Evolutionary conservation across 148 eudicot genomes (phyloP).

Genomic region (Silene uniflora): DNA sequence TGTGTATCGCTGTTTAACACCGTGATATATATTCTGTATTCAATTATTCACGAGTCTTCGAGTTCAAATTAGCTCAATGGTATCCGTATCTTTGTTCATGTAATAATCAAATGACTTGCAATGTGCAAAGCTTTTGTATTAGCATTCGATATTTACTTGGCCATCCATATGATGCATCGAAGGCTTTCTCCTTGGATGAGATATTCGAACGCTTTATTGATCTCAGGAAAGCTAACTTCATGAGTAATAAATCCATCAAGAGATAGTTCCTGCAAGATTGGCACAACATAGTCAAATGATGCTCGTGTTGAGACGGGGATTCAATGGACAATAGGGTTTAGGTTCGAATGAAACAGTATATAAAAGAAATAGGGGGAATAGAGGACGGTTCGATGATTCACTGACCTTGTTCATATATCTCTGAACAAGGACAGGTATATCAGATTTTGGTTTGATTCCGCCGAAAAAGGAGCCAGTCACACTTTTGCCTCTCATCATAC

Average conservation of each 20-base stretch:
- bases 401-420: conserved; percentile 46
- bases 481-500: conserved; percentile 38
- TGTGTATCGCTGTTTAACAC: too few species aligned
- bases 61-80: too few species aligned
- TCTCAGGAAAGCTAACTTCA: conserved; percentile 49
- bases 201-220: conserved; percentile 64
- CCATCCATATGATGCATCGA: conserved; percentile 81
- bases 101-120: neutral
- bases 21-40: too few species aligned
- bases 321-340: too few species aligned
- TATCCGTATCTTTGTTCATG: neutral
- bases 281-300: neutral
- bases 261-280: conserved; percentile 43
- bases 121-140: neutral
- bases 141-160: conserved; percentile 6
- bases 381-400: neutral
- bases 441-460: conserved; percentile 60
- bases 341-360: too few species aligned
- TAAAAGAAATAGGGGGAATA: neutral
- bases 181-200: conserved; percentile 49
- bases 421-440: conserved; percentile 47
- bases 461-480: conserved; percentile 48
- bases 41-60: too few species aligned
- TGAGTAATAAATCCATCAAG: conserved; percentile 62
- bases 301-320: too few species aligned